A percentile compares a stretch with the other conserved stretches of the same genome.
Evolutionary conservation across 495 filamentous ascomycete genomes (phyloP).

Genomic region (Viridothelium virens): DNA sequence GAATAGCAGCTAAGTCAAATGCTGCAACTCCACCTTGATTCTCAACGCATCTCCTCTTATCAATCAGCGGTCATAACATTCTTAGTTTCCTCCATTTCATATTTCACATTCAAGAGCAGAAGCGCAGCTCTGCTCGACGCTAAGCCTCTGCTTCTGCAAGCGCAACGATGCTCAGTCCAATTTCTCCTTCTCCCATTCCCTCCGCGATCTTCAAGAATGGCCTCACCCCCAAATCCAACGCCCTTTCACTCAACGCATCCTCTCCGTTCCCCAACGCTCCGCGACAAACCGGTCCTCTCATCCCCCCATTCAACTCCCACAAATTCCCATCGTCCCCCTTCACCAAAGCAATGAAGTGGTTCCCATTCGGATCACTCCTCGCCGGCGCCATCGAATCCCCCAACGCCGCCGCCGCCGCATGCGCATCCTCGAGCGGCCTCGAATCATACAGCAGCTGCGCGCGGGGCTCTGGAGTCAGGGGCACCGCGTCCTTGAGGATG

Average conservation of each 20-base stretch:
- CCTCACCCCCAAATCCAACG: constrained; percentile 49
- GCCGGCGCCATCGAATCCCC: constrained; percentile 68
- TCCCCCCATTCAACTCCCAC: constrained; percentile 78
- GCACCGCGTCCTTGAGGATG: constrained; percentile 42
- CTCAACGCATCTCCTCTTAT: neutral
- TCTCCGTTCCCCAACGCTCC: constrained; percentile 49
- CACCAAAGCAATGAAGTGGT: constrained; percentile 80
- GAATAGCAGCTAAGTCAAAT: neutral
- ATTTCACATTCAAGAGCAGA: neutral
- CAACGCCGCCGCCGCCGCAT: constrained; percentile 58
- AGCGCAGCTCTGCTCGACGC: neutral
- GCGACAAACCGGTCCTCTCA: constrained; percentile 61
- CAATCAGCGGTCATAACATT: neutral
- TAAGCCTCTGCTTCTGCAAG: constrained; percentile 38
- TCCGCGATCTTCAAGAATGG: constrained; percentile 58
- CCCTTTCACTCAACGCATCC: constrained; percentile 62
- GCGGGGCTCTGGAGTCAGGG: constrained; percentile 49
- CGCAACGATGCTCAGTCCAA: constrained; percentile 66
- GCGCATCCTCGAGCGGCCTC: constrained; percentile 60
- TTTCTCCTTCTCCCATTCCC: constrained; percentile 47
- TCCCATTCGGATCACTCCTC: constrained; percentile 33
- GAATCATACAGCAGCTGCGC: constrained; percentile 68
- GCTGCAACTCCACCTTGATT: neutral
- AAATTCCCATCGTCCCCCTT: constrained; percentile 60
- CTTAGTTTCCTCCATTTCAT: neutral